Conservation (phyloP, 768 basidiomycete genomes). For the Trametes villosa region DNA sequence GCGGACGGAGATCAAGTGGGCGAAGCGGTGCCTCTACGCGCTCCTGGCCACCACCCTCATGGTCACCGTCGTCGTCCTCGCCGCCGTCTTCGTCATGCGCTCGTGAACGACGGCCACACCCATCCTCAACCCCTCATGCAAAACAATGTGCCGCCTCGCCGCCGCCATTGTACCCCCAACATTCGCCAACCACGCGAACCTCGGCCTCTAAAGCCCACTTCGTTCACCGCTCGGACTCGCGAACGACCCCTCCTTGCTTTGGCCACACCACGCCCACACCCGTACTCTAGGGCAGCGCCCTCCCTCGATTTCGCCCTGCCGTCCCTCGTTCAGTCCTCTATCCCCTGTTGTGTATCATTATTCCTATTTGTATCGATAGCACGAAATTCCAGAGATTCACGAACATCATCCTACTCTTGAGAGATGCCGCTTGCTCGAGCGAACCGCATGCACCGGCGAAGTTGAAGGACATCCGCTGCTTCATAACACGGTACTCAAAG, state of each 20-base stretch:
- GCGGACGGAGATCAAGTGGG: conserved; percentile 47
- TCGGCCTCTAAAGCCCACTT: too few relatives aligned
- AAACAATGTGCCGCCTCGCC: background rate
- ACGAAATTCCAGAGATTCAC: background rate
- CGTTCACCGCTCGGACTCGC: too few relatives aligned
- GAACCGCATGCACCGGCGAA: too few relatives aligned
- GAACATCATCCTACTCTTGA: too few relatives aligned
- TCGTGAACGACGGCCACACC: conserved; percentile 14
- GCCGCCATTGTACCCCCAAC: background rate
- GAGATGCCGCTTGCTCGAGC: too few relatives aligned
- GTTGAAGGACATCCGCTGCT: too few relatives aligned
- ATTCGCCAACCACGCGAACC: background rate
- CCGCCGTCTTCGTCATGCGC: conserved; percentile 25
- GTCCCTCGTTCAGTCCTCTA: background rate
- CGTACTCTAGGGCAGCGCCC: background rate
- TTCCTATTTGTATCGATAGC: background rate
- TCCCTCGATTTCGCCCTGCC: background rate
- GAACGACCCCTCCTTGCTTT: too few relatives aligned
- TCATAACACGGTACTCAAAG: too few relatives aligned
- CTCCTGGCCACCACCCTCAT: conserved; percentile 24
- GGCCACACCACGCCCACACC: too few relatives aligned
- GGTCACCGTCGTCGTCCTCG: conserved; percentile 22
- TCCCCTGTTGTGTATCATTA: conserved; percentile 1
- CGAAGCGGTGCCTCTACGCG: conserved; percentile 41
- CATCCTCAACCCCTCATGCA: background rate